Evolutionary conservation across 164 flowering plant species (phyloP).

Genomic region (Tinospora cordifolia): DNA sequence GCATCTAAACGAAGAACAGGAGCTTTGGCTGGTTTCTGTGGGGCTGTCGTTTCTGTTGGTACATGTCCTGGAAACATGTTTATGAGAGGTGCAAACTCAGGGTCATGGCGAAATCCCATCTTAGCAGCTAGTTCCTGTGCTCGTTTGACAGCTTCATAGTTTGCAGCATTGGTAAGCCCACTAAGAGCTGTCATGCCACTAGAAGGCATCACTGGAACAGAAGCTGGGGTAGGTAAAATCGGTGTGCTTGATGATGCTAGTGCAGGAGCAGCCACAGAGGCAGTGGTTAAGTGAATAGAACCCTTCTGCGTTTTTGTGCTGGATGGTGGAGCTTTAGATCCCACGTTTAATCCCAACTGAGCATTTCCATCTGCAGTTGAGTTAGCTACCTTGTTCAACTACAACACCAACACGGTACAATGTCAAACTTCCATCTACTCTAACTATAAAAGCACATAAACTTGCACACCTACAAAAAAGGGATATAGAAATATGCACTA

Average conservation of each 20-base stretch:
- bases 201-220: constrained; percentile 28
- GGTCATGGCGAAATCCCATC: constrained; percentile 96
- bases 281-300: constrained; percentile 15
- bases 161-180: constrained; percentile 42
- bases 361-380: constrained; percentile 30
- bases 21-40: constrained; percentile 83
- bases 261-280: constrained; percentile 13
- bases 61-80: constrained; percentile 85
- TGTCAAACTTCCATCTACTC: background rate
- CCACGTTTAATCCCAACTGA: constrained; percentile 28
- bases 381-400: constrained; percentile 54
- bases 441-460: background rate
- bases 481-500: background rate
- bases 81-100: constrained; percentile 83
- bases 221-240: constrained; percentile 18
- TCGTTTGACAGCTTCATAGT: constrained; percentile 80
- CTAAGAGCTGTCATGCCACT: constrained; percentile 34
- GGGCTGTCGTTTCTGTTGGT: constrained; percentile 39
- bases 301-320: constrained; percentile 20
- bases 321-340: constrained; percentile 22
- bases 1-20: constrained; percentile 97
- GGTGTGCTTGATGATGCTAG: constrained; percentile 24
- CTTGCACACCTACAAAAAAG: background rate
- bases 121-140: constrained; percentile 97
- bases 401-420: constrained; percentile 14